Evolutionary conservation across 1,284 basidiomycete species (phyloP), one percentile per base, ranked within the genome.

Genomic region (Schizophyllum commune): DNA sequence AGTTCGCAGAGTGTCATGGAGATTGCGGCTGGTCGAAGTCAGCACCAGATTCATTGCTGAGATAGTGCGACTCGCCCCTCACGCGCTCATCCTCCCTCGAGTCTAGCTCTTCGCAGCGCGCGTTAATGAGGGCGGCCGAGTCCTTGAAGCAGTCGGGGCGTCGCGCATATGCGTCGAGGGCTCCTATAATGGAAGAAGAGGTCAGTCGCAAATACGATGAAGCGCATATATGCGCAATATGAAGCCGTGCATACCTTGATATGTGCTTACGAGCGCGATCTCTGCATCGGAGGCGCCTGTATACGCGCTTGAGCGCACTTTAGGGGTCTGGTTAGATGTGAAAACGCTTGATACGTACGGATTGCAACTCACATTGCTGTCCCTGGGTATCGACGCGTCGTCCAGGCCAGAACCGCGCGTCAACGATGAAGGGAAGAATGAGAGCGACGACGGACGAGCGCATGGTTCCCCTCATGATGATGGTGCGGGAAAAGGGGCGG

Each of bases 1-100:
- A 91, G 74, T 70, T 91, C 88, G 70, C 88, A 91, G 55, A 91
- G 73, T 0, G 88, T 89, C 85, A 91, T 86, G 1, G 83, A 79
- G 58, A 91, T 88, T 1, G 88, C 87, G 65, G 83, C 88, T 91
- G 70, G 13, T 52, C 19, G 19, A 59, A 52, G 13, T 55, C 52
- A 58, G 61, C 68, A 66, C 61, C 64, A 63, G 54, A 61, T 61
- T 68, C 33, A 65, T 51, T 52, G 27, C 64, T 19, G 55, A 20
- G 56, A 56, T 22, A 54, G 7, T n/a, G 27, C 13, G 11, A 55
- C 39, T 3, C 39, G 8, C 78, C 85, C 70, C 77, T 75, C 33
- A 90, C 78, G 61, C 88, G 77, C 62, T 81, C 80, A 21, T 77
- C 74, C 68, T 88, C 85, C 59, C 82, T 71, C 74, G 83, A 77